Percentiles rank a stretch among this genome's conserved stretches.
phyloP scores from a whole-genome alignment of 2,329 filamentous ascomycete species.

The Nigrograna mackinnonii region DNA sequence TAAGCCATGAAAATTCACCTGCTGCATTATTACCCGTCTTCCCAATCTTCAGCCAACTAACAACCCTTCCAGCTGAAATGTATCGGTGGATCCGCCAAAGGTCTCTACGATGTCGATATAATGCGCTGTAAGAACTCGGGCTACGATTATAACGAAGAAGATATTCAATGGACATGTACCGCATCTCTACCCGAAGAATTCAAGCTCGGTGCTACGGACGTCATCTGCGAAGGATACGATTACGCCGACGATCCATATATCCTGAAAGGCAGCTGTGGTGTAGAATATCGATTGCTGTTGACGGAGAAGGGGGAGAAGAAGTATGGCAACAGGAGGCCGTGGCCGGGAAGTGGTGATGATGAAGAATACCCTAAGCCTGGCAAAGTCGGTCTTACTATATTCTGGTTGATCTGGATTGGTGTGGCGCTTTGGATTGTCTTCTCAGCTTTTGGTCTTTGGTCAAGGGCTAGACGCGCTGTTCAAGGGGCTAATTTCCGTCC shows the following conservation, averaged over 20 bases:
- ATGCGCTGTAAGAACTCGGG: slow-evolving; percentile 93
- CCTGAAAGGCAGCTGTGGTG: slow-evolving; percentile 89
- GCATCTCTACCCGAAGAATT: slow-evolving; percentile 64
- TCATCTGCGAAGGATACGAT: slow-evolving; percentile 88
- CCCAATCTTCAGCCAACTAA: slow-evolving; percentile 10
- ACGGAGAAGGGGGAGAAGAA: slow-evolving; percentile 75
- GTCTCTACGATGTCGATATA: slow-evolving; percentile 73
- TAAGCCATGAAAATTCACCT: slow-evolving; percentile 12
- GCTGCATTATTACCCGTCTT: background rate
- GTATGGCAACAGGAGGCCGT: slow-evolving; percentile 55
- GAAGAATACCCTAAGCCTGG: slow-evolving; percentile 26
- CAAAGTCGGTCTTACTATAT: slow-evolving; percentile 49
- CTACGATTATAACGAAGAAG: slow-evolving; percentile 76
- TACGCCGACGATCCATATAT: slow-evolving; percentile 78
- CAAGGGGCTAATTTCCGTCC: slow-evolving; percentile 28
- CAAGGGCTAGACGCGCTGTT: slow-evolving; percentile 20
- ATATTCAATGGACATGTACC: slow-evolving; percentile 92
- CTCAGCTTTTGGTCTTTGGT: slow-evolving; percentile 49
- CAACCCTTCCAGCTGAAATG: slow-evolving; percentile 65
- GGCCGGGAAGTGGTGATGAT: slow-evolving; percentile 39
- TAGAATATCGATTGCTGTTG: slow-evolving; percentile 81
- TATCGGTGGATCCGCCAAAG: slow-evolving; percentile 63
- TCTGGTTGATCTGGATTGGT: slow-evolving; percentile 64
- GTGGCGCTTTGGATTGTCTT: slow-evolving; percentile 67
- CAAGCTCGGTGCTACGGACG: slow-evolving; percentile 83